A percentile compares a stretch with the other conserved stretches of the same genome.
These are phyloP conservation scores for Holtermanniella nyarrowii DNA, from an alignment of 768 basidiomycete species.

Conservation along the genomic window DNA sequence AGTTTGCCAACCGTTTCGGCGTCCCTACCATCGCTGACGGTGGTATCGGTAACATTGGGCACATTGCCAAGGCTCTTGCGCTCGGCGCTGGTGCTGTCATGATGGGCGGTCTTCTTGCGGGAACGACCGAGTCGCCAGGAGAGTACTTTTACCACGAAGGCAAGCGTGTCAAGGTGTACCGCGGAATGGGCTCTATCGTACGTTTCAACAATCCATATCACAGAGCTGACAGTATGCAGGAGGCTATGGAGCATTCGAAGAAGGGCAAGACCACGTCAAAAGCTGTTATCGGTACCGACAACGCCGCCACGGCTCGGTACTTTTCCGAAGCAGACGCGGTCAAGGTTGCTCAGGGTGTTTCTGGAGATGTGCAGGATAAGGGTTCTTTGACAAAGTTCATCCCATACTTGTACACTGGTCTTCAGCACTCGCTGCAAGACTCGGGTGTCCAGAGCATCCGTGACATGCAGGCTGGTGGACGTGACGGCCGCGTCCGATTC, in stretches of 20 bases:
- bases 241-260: slow-evolving; percentile 4
- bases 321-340: slow-evolving; percentile 85
- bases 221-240: slow-evolving; percentile 21
- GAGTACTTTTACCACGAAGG: slow-evolving; percentile 99
- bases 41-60: slow-evolving; percentile 88
- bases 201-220: slow-evolving; percentile 46
- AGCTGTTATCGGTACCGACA: slow-evolving; percentile 48
- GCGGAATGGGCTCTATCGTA: slow-evolving; percentile 89
- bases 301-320: slow-evolving; percentile 92
- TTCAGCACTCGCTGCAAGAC: slow-evolving; percentile 90
- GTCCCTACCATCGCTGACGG: slow-evolving; percentile 96
- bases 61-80: slow-evolving; percentile 91
- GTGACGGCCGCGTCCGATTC: slow-evolving; percentile 62
- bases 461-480: slow-evolving; percentile 59
- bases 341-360: slow-evolving; percentile 78
- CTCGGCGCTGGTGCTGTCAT: slow-evolving; percentile 93
- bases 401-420: slow-evolving; percentile 48
- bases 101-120: slow-evolving; percentile 96
- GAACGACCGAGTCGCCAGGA: slow-evolving; percentile 92
- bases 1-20: slow-evolving; percentile 75
- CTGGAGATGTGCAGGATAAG: slow-evolving; percentile 94
- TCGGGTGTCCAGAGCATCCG: slow-evolving; percentile 63
- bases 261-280: slow-evolving; percentile 6
- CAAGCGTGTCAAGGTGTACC: slow-evolving; percentile 95
- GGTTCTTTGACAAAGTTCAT: slow-evolving; percentile 87